Conservation (phyloP, 2,329 filamentous ascomycete species). For the Dactylellina parvicollis region DNA sequence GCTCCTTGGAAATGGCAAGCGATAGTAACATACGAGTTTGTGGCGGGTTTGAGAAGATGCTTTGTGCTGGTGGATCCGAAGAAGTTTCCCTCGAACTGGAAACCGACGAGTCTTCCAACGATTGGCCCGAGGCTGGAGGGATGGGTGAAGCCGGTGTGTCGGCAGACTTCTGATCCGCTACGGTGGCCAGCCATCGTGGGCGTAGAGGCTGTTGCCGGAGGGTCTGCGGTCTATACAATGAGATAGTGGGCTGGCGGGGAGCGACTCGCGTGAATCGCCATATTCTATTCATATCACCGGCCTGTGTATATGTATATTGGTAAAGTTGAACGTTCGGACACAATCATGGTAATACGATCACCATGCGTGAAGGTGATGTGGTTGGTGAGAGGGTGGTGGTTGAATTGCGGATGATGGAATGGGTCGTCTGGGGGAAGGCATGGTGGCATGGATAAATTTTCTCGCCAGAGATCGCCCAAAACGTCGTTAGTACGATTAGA, state of each 20-base stretch:
- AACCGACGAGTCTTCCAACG: background rate
- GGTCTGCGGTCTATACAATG: conserved; percentile 18
- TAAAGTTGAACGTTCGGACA: conserved; percentile 9
- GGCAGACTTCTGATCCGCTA: background rate
- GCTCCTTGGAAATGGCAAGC: background rate
- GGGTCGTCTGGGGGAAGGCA: background rate
- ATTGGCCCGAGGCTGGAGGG: background rate
- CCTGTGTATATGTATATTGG: background rate
- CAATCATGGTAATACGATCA: conserved; percentile 32
- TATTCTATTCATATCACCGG: conserved; percentile 52
- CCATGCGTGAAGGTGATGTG: conserved; percentile 1
- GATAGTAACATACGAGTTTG: conserved; percentile 30
- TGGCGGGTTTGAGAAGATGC: background rate
- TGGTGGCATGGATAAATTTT: conserved; percentile 21
- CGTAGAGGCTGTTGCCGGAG: conserved; percentile 11
- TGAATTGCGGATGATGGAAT: background rate
- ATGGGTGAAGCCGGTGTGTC: background rate
- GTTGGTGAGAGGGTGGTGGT: background rate
- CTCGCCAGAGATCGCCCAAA: conserved; percentile 15
- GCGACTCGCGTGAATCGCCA: conserved; percentile 48
- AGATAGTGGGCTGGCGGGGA: conserved; percentile 50
- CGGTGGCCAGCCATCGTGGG: conserved; percentile 27
- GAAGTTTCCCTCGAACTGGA: background rate
- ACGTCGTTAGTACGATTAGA: background rate
- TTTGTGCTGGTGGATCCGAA: background rate